These are phyloP conservation scores for Penicillium rolfsii DNA, from an alignment of 2,329 filamentous ascomycete genomes.

Conservation along the genomic window DNA sequence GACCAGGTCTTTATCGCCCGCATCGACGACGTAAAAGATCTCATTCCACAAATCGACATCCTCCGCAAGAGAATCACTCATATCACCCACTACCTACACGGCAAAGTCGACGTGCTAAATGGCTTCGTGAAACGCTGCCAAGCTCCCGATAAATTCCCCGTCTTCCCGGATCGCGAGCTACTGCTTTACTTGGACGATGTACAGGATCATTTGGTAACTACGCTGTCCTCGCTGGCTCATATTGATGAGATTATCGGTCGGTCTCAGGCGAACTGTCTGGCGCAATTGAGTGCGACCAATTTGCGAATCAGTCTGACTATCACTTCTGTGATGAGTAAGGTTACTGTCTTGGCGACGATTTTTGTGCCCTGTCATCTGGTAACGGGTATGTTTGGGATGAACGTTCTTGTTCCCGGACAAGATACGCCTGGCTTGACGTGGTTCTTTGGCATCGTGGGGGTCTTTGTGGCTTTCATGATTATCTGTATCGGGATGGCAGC, in stretches of 20 bases:
- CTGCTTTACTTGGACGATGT: slow-evolving; percentile 95
- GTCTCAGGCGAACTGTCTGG: slow-evolving; percentile 90
- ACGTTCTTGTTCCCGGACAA: slow-evolving; percentile 51
- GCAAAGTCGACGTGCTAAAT: slow-evolving; percentile 93
- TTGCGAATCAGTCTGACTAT: slow-evolving; percentile 82
- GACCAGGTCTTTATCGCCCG: slow-evolving; percentile 92
- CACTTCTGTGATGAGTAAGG: slow-evolving; percentile 87
- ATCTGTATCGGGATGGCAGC: slow-evolving; percentile 39
- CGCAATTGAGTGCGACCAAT: slow-evolving; percentile 88
- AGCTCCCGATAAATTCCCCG: slow-evolving; percentile 74
- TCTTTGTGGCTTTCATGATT: slow-evolving; percentile 46
- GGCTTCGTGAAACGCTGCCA: slow-evolving; percentile 98
- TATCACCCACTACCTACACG: slow-evolving; percentile 83
- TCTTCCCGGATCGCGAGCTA: slow-evolving; percentile 91
- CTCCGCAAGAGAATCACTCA: slow-evolving; percentile 93
- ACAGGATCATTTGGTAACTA: slow-evolving; percentile 97
- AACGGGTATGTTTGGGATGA: slow-evolving; percentile 61
- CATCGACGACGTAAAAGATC: slow-evolving; percentile 80
- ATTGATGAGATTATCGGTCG: slow-evolving; percentile 96
- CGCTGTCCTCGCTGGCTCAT: slow-evolving; percentile 89
- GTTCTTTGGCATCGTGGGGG: slow-evolving; percentile 54
- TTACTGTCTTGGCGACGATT: slow-evolving; percentile 89
- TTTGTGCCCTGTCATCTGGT: slow-evolving; percentile 92
- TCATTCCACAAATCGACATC: slow-evolving; percentile 81
- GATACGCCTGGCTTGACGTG: slow-evolving; percentile 41